Conservation (phyloP, 2,329 filamentous ascomycete species). For the Alternaria burnsii region DNA sequence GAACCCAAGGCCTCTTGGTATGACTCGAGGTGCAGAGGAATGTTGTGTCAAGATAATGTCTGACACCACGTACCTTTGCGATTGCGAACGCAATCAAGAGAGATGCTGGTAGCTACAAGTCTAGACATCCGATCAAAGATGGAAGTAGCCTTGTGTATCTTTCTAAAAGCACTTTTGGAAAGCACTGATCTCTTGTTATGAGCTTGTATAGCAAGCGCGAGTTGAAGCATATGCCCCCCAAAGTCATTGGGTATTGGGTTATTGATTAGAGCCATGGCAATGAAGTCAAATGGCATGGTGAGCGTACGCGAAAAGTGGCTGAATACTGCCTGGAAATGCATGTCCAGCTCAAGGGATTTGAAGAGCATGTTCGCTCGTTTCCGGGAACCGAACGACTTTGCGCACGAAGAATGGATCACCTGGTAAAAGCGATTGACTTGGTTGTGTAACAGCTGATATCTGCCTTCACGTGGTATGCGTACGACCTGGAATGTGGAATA, state of each 20-base stretch:
- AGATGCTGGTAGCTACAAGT: conserved; percentile 61
- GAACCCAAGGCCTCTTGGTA: no score
- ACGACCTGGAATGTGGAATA: conserved; percentile 59
- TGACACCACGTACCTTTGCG: conserved; percentile 27
- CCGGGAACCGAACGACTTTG: conserved; percentile 20
- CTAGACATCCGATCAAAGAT: neutral
- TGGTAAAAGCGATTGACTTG: conserved; percentile 59
- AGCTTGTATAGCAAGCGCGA: conserved; percentile 53
- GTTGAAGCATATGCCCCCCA: conserved; percentile 60
- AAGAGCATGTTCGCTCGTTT: conserved; percentile 53
- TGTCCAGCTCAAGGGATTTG: conserved; percentile 57
- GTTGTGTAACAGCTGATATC: conserved; percentile 59
- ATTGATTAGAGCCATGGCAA: conserved; percentile 55
- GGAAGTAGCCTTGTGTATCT: conserved; percentile 52
- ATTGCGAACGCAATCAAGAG: conserved; percentile 56
- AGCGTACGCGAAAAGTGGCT: conserved; percentile 59
- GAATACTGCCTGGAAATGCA: conserved; percentile 60
- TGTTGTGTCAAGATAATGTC: neutral
- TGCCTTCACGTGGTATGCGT: conserved; percentile 57
- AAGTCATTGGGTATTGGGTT: conserved; percentile 60
- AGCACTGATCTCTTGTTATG: neutral
- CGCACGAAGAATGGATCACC: conserved; percentile 53
- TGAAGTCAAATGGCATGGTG: conserved; percentile 61
- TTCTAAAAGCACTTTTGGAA: neutral
- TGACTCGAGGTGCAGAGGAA: no score